Evolutionary conservation across 208 protist species (phyloP), one percentile per base, ranked within the genome.

Genomic region (Phytomonas serpens): DNA sequence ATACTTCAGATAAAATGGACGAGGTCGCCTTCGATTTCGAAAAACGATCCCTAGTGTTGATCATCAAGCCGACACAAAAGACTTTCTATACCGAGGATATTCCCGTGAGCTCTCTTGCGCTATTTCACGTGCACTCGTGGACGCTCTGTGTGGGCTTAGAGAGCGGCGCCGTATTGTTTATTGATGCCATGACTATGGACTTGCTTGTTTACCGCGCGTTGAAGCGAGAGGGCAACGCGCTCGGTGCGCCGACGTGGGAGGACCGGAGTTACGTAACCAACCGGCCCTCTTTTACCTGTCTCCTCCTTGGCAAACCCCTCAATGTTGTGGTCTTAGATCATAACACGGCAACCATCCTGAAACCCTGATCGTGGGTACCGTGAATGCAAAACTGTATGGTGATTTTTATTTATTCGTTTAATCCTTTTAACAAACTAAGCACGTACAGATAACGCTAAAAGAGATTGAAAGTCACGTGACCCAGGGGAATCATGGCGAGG

Each of bases 131-230:
- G 47, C 71, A 85, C 76, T 84, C 86, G 16, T 83, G 79, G 70
- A 77, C 80, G 1, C 61, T 93, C 33, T 71, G 74, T 34, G 71
- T 90, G 31, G 73, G 89, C 31, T 77, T 95, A 33, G 83, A 90
- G 69, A 92, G 85, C 62, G 90, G 87, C 10, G 90, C 86, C 13
- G 37, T 93, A 7, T 61, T 93, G 4, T 83, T 91, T 14, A 65
- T 95, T 2, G 87, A 95, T 33, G 77, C 80, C 13, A 57, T 77
- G 33, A 81, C 80, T 36, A 88, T 95, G 87, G 75, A 80, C 36
- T 38, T 84, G 16, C 79, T 89, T 14, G 65, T 77, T 62, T 75
- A 81, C 52, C 76, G 79, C 42, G 32, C 82, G 3, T 63, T 79
- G 38, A 72, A 74, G 36, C 72, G 81, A 13, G 64, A 80, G 70